A percentile compares a stretch with the other conserved stretches of the same genome.
phyloP scores from a whole-genome alignment of 2,329 filamentous ascomycete genomes.

The Venturiaceae sp. region DNA sequence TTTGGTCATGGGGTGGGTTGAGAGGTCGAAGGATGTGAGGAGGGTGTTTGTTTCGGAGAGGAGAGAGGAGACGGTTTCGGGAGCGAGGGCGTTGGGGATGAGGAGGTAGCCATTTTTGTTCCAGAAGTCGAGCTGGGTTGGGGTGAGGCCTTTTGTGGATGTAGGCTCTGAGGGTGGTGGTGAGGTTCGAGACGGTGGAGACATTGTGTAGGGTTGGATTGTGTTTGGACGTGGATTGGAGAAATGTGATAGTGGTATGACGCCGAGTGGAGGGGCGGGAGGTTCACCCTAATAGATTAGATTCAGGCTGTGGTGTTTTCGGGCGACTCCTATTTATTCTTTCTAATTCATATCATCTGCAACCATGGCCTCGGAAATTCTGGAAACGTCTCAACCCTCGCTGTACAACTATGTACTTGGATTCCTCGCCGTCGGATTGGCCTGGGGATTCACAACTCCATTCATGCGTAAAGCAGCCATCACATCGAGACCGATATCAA shows the following conservation, averaged over 20 bases:
- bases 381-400: background rate
- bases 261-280: background rate
- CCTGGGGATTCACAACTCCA: slow-evolving; percentile 82
- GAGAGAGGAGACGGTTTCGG: slow-evolving; percentile 55
- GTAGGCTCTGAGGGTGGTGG: slow-evolving; percentile 7
- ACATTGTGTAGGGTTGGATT: background rate
- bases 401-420: slow-evolving; percentile 65
- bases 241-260: background rate
- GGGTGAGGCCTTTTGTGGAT: slow-evolving; percentile 48
- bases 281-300: no score
- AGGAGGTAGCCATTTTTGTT: slow-evolving; percentile 81
- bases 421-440: slow-evolving; percentile 82
- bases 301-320: no score
- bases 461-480: slow-evolving; percentile 85
- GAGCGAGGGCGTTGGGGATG: slow-evolving; percentile 65
- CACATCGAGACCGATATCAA: slow-evolving; percentile 50
- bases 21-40: slow-evolving; percentile 66
- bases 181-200: background rate
- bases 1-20: slow-evolving; percentile 80
- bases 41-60: slow-evolving; percentile 66
- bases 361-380: background rate
- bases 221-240: background rate
- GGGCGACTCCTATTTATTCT: background rate
- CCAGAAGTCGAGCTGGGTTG: slow-evolving; percentile 63
- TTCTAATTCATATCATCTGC: background rate